Evolutionary conservation across 2,329 filamentous ascomycete species (phyloP).

Genomic region (Cladobotryum protrusum): DNA sequence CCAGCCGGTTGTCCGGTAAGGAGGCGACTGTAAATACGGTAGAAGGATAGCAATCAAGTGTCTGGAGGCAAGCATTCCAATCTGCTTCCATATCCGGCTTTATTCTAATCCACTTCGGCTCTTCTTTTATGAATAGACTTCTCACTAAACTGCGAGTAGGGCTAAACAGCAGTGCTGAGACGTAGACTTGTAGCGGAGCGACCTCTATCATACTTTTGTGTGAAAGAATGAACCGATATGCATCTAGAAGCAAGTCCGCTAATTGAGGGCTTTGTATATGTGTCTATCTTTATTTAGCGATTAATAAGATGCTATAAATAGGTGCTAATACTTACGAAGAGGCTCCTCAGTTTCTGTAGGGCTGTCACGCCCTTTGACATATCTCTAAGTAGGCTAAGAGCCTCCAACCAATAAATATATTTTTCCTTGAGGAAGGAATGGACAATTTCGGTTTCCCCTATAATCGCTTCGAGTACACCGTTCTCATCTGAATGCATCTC

Average conservation of each 20-base stretch:
- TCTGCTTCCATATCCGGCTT: constrained; percentile 7
- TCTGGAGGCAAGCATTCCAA: constrained; percentile 7
- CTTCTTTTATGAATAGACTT: constrained; percentile 1
- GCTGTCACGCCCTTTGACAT: constrained; percentile 16
- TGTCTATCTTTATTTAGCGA: neutral
- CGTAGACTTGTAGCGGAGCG: constrained; percentile 2
- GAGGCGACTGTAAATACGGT: neutral
- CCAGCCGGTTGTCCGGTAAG: neutral
- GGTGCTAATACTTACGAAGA: neutral
- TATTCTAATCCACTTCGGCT: constrained; percentile 1
- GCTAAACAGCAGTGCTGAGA: constrained; percentile 7
- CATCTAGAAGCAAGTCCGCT: constrained; percentile 5
- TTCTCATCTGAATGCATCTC: neutral
- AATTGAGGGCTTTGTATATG: neutral
- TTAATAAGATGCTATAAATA: neutral
- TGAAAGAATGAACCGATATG: constrained; percentile 3
- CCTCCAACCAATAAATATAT: constrained; percentile 38
- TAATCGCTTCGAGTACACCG: neutral
- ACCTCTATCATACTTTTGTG: constrained; percentile 1
- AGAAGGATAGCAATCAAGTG: constrained; percentile 9
- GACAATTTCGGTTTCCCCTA: constrained; percentile 17
- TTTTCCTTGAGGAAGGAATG: constrained; percentile 28
- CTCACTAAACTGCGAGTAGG: constrained; percentile 2
- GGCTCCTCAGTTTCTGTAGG: constrained; percentile 9
- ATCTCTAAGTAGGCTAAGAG: constrained; percentile 28